A percentile compares a stretch with the other conserved stretches of the same genome.
Evolutionary conservation across 2,329 filamentous ascomycete species (phyloP).

Genomic region (Penicillium sp.): DNA sequence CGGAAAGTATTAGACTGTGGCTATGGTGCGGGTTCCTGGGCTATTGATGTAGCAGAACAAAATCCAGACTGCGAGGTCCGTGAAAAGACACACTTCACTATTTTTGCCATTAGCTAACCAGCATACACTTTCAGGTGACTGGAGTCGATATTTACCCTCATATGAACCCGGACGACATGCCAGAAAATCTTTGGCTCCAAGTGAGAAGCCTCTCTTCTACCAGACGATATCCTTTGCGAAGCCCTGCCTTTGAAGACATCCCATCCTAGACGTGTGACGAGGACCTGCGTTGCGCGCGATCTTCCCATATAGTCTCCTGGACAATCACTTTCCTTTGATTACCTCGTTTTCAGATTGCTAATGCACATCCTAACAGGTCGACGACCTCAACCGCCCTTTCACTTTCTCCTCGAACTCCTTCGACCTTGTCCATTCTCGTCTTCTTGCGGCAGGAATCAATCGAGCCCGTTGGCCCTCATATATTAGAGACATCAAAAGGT

Average conservation of each 20-base stretch:
- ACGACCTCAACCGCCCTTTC: conserved; percentile 72
- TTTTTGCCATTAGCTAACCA: conserved; percentile 23
- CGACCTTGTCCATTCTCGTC: conserved; percentile 80
- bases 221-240: background rate
- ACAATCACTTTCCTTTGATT: background rate
- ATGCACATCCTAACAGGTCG: conserved; percentile 52
- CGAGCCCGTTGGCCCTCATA: conserved; percentile 74
- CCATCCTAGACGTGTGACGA: background rate
- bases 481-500: conserved; percentile 72
- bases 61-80: conserved; percentile 69
- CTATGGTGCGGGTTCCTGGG: conserved; percentile 74
- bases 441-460: conserved; percentile 67
- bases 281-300: background rate
- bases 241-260: background rate
- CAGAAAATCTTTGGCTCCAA: conserved; percentile 72
- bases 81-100: background rate
- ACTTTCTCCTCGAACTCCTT: conserved; percentile 74
- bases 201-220: conserved; percentile 37
- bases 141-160: conserved; percentile 75
- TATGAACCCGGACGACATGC: conserved; percentile 67
- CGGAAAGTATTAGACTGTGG: conserved; percentile 72
- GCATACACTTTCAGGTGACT: conserved; percentile 59
- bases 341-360: background rate
- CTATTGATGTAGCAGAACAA: conserved; percentile 67
- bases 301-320: background rate